Evolutionary conservation across 1,284 basidiomycete genomes (phyloP).

Genomic region (Cryptococcus sp.): DNA sequence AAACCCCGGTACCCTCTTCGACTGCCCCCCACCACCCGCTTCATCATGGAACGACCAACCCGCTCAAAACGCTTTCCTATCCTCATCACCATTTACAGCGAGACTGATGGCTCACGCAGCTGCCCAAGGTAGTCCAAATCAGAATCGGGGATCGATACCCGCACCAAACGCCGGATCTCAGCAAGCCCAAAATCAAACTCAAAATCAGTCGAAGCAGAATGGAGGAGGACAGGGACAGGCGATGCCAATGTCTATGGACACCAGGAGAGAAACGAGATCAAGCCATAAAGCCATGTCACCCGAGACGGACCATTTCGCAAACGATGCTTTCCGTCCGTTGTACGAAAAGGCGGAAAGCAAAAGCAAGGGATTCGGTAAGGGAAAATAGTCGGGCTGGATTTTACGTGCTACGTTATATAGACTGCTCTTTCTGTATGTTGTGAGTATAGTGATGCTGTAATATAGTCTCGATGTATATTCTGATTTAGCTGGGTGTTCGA

Average conservation of each 20-base stretch:
- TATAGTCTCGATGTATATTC: too few species aligned
- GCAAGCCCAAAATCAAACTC: neutral
- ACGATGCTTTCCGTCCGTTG: conserved; percentile 42
- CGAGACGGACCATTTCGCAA: conserved; percentile 30
- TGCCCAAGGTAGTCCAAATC: conserved; percentile 8
- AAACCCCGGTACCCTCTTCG: conserved; percentile 15
- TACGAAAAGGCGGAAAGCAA: conserved; percentile 9
- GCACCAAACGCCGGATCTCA: neutral
- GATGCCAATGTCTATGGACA: conserved; percentile 28
- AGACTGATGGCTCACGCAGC: neutral
- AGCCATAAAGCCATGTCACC: conserved; percentile 27
- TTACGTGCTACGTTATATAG: too few species aligned
- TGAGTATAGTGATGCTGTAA: too few species aligned
- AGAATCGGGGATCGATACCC: conserved; percentile 23
- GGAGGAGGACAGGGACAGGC: neutral
- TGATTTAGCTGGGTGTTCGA: too few species aligned
- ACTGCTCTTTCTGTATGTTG: too few species aligned
- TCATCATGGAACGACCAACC: conserved; percentile 42
- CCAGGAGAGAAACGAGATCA: conserved; percentile 26
- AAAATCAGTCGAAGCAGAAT: neutral
- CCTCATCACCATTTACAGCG: conserved; percentile 8
- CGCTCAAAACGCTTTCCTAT: conserved; percentile 10
- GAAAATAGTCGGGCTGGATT: too few species aligned
- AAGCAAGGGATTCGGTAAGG: too few species aligned
- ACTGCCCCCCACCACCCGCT: conserved; percentile 38